A percentile compares a stretch with the other conserved stretches of the same genome.
Evolutionary conservation across 202 grass and related monocot genomes (phyloP).

Genomic region (Carex sylvatica): DNA sequence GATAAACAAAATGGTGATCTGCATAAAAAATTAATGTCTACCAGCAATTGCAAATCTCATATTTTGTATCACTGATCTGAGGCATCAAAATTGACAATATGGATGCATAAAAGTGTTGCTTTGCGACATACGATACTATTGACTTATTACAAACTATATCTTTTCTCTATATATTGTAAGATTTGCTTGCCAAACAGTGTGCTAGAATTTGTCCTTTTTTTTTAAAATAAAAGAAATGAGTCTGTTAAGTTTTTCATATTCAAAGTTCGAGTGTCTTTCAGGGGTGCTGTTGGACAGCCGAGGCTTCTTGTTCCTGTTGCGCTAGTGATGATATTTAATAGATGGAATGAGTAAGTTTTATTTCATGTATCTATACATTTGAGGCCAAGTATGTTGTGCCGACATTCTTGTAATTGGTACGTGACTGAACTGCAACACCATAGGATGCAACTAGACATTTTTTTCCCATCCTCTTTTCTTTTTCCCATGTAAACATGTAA

Average conservation of each 20-base stretch:
- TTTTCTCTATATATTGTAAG: neutral
- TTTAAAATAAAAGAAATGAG: neutral
- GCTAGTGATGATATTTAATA: slow-evolving; percentile 88
- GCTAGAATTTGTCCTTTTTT: neutral
- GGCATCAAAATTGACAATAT: neutral
- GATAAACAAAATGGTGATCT: neutral
- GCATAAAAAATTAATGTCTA: neutral
- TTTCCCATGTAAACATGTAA: neutral
- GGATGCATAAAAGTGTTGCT: neutral
- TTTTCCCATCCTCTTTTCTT: neutral
- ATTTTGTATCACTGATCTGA: neutral
- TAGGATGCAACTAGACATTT: neutral
- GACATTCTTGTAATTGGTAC: neutral
- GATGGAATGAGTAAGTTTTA: slow-evolving; percentile 80
- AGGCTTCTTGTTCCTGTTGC: slow-evolving; percentile 78
- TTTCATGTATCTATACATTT: neutral
- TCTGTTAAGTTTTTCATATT: neutral
- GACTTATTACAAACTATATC: neutral
- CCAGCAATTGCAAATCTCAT: neutral
- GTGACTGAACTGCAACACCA: slow-evolving; percentile 11
- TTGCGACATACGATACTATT: neutral
- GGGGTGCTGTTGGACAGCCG: slow-evolving; percentile 85
- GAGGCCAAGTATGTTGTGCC: neutral
- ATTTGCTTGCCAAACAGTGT: neutral
- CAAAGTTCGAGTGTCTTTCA: slow-evolving; percentile 36